A percentile compares a stretch with the other conserved stretches of the same genome.
Conservation (phyloP, 2,329 filamentous ascomycete species). For the Fusarium drepaniforme region DNA sequence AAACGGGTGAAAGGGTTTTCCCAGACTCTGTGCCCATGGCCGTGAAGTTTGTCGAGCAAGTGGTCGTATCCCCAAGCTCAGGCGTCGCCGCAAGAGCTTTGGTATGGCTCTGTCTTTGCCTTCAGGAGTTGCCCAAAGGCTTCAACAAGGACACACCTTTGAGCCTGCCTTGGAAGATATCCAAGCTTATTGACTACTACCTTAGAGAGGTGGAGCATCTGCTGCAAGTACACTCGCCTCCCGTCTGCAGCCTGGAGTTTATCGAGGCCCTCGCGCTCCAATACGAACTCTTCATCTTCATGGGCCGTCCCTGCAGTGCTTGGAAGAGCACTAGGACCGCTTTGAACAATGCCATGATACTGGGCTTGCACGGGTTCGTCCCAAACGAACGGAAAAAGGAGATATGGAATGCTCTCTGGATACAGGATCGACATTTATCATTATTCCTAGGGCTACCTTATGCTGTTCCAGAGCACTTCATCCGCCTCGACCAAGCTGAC, state of each 20-base stretch:
- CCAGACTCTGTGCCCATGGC: background rate
- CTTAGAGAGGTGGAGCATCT: constrained; percentile 7
- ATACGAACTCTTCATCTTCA: constrained; percentile 65
- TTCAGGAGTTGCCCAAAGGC: constrained; percentile 54
- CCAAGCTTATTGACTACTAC: background rate
- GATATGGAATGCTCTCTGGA: constrained; percentile 55
- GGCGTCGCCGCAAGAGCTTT: constrained; percentile 49
- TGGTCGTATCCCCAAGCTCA: background rate
- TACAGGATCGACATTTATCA: constrained; percentile 56
- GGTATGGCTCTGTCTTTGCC: constrained; percentile 57
- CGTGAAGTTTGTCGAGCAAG: constrained; percentile 7
- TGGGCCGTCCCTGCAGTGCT: constrained; percentile 65
- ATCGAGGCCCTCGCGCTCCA: constrained; percentile 65
- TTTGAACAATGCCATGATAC: constrained; percentile 63
- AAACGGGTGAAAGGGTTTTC: constrained; percentile 1
- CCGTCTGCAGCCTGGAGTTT: constrained; percentile 57
- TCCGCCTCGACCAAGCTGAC: background rate
- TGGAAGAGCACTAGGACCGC: constrained; percentile 65
- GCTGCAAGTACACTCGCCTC: background rate
- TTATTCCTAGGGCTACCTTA: constrained; percentile 27
- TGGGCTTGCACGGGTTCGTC: constrained; percentile 57
- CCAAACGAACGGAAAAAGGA: constrained; percentile 46
- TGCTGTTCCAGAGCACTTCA: constrained; percentile 4
- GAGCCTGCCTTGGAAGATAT: constrained; percentile 49
- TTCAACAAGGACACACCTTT: constrained; percentile 43